Evolutionary conservation across 495 filamentous ascomycete genomes (phyloP), one percentile per base, ranked within the genome.

Genomic region (Parachaetomium inaequale): DNA sequence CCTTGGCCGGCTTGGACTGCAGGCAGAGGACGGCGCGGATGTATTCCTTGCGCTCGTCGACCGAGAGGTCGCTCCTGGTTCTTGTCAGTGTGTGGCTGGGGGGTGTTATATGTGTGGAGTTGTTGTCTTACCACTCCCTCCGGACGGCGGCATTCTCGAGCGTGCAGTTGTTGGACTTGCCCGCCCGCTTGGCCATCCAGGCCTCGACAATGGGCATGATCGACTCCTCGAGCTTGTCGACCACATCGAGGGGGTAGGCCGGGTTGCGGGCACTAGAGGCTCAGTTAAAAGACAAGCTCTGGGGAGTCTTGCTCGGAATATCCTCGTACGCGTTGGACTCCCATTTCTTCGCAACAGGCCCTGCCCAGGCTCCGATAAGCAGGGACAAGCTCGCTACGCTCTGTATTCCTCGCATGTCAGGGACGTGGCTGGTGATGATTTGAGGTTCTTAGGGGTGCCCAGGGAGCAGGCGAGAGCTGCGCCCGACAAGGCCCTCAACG

Each of bases 31-130:
- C 69, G 7, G 82, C 80, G 25, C 71, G 61, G 59, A 77, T 77
- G 64, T 84, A 84, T 32, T 79, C 72, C 46, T 76, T 82, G 43
- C 82, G 78, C 68, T 89, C 74, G 0, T 19, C 23, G 6, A 60
- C 60, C 14, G 68, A 66, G 7, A 88, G 73, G 7, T 78, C 69
- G 47, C 75, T 74, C 49, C 49, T 51, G 26, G 14, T 29, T 7
- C 15, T 51, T 32, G 49, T 51, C 26, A 31, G 11, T 3, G 28
- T 31, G 3, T 5, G 26, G 4, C 46, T 28, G 2, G 10, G 2
- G 25, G 7, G 25, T 3, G 25, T 21, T 10, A 4, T 3, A 11
- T 7, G 19, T 4, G n/a, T 8, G 21, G 23, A 15, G 2, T 28
- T 17, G 21, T 49, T 26, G 4, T 6, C 49, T 5, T 51, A 51